phyloP scores from a whole-genome alignment of 2,329 filamentous ascomycete genomes.

The Clathrospora elynae region DNA sequence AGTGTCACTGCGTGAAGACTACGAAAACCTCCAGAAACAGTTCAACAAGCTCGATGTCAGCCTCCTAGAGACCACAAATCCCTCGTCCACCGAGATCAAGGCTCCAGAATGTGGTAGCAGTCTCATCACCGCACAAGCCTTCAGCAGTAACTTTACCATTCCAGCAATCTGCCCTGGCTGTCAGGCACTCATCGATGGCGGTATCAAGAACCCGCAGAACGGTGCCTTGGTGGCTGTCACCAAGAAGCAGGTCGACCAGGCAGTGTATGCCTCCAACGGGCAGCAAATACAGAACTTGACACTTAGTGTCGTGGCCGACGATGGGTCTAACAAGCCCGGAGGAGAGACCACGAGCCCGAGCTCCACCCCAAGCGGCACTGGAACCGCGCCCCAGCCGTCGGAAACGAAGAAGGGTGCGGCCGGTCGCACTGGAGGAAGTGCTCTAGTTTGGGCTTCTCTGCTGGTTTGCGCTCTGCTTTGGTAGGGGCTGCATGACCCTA shows the following conservation, averaged over 20 bases:
- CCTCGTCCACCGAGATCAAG: conserved; percentile 58
- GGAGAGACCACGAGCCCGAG: conserved; percentile 44
- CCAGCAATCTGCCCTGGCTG: conserved; percentile 70
- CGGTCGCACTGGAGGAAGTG: conserved; percentile 1
- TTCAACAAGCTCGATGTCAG: conserved; percentile 76
- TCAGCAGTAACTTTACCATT: conserved; percentile 80
- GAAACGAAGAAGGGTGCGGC: conserved; percentile 25
- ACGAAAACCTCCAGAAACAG: conserved; percentile 73
- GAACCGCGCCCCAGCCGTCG: conserved; percentile 22
- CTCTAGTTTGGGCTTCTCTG: conserved; percentile 3
- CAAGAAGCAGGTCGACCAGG: conserved; percentile 60
- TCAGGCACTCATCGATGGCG: conserved; percentile 75
- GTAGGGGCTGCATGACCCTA: neutral
- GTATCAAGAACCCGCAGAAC: conserved; percentile 66
- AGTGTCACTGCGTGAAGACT: conserved; percentile 53
- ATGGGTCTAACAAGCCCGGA: conserved; percentile 61
- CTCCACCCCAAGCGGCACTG: conserved; percentile 10
- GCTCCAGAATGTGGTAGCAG: conserved; percentile 68
- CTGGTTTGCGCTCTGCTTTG: neutral
- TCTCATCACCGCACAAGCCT: conserved; percentile 69
- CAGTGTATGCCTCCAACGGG: conserved; percentile 63
- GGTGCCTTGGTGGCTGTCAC: conserved; percentile 64
- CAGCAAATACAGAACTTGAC: conserved; percentile 66
- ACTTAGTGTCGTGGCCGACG: conserved; percentile 59
- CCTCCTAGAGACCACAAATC: conserved; percentile 67